Evolutionary conservation across 2,329 filamentous ascomycete genomes (phyloP).

Genomic region (Pyrenochaeta sp.): DNA sequence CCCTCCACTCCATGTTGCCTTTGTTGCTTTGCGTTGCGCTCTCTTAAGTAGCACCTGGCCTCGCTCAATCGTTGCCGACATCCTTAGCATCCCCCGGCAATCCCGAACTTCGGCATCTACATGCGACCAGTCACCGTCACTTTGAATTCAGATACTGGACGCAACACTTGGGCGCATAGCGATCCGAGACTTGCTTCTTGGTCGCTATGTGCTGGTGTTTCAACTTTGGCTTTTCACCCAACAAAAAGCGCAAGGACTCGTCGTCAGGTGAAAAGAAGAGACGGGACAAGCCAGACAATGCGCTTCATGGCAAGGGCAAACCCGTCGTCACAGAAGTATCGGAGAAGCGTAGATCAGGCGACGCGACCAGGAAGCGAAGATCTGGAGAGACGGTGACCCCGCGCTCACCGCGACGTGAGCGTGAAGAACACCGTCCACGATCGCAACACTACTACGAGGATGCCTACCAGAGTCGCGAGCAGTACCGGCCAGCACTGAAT

Average conservation of each 20-base stretch:
- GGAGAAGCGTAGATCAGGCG: slow-evolving; percentile 44
- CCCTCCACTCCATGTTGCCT: slow-evolving; percentile 24
- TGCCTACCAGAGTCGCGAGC: slow-evolving; percentile 25
- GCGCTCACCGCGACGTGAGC: slow-evolving; percentile 35
- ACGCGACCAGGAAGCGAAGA: slow-evolving; percentile 34
- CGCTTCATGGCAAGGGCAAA: slow-evolving; percentile 35
- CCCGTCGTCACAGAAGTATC: slow-evolving; percentile 32
- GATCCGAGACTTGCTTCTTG: slow-evolving; percentile 32
- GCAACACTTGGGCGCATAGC: slow-evolving; percentile 35
- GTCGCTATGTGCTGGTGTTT: slow-evolving; percentile 51
- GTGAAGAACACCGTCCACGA: slow-evolving; percentile 29
- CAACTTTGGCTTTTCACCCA: slow-evolving; percentile 41
- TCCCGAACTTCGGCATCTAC: slow-evolving; percentile 39
- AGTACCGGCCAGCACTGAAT: slow-evolving; percentile 31
- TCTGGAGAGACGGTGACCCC: slow-evolving; percentile 32
- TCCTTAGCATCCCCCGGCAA: slow-evolving; percentile 23
- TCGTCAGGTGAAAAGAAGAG: slow-evolving; percentile 42
- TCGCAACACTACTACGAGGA: slow-evolving; percentile 27
- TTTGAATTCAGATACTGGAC: slow-evolving; percentile 21
- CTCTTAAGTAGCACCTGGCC: slow-evolving; percentile 42
- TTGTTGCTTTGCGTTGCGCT: slow-evolving; percentile 32
- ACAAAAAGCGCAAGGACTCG: slow-evolving; percentile 39
- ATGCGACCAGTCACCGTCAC: slow-evolving; percentile 31
- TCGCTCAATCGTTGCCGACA: slow-evolving; percentile 23
- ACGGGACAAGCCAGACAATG: slow-evolving; percentile 32